Percentiles rank a stretch among this genome's conserved stretches.
Evolutionary conservation across 2,329 filamentous ascomycete species (phyloP).

Genomic region (Monilinia polystroma): DNA sequence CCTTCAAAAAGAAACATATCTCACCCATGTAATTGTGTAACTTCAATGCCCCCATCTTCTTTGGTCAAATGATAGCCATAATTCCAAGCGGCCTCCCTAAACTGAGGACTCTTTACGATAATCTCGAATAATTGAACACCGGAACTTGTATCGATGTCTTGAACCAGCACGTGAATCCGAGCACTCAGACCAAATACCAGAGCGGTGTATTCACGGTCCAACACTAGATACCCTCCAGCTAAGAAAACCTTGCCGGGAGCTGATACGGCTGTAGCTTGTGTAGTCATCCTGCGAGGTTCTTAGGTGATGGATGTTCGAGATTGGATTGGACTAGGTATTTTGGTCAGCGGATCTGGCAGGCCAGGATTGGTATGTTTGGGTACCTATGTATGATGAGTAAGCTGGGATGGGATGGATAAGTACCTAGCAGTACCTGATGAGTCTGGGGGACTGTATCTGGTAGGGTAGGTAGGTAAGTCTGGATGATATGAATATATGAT

Average conservation of each 20-base stretch:
- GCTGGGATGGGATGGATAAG: too few relatives aligned
- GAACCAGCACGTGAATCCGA: constrained; percentile 63
- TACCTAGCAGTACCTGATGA: too few relatives aligned
- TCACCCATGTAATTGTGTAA: constrained; percentile 77
- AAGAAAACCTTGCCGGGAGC: constrained; percentile 95
- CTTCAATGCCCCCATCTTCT: constrained; percentile 74
- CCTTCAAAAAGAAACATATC: constrained; percentile 37
- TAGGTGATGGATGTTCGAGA: neutral
- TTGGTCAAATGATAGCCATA: constrained; percentile 73
- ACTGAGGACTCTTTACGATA: constrained; percentile 88
- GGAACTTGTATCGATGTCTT: constrained; percentile 56
- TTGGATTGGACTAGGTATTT: neutral
- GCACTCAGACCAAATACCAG: constrained; percentile 67
- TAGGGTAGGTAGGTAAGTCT: too few relatives aligned
- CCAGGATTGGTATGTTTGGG: neutral
- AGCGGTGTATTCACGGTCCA: constrained; percentile 82
- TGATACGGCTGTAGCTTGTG: constrained; percentile 56
- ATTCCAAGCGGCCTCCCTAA: constrained; percentile 80
- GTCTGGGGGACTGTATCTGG: too few relatives aligned
- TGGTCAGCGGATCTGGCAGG: neutral
- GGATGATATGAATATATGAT: too few relatives aligned
- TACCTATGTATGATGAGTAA: neutral
- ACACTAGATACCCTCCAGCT: constrained; percentile 90
- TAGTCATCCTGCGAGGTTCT: neutral
- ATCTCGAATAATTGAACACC: constrained; percentile 70